Evolutionary conservation across 2,329 filamentous ascomycete genomes (phyloP).

Genomic region (Claviceps pusilla): DNA sequence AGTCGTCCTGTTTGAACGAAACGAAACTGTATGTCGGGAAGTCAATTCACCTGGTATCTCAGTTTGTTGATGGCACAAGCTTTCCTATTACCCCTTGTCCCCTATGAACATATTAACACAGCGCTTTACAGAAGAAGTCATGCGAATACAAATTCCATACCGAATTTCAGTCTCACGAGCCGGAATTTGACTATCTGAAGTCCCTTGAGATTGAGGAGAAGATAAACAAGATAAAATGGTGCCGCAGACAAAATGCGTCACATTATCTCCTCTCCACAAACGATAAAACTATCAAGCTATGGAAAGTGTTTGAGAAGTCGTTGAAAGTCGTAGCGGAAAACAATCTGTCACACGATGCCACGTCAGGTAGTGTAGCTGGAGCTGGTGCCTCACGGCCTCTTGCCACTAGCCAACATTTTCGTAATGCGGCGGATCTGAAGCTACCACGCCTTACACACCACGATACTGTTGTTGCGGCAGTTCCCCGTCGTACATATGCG

Average conservation of each 20-base stretch:
- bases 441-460: conserved; percentile 93
- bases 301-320: conserved; percentile 99
- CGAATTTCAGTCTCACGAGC: conserved; percentile 98
- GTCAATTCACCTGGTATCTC: not conserved
- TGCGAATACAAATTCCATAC: conserved; percentile 99
- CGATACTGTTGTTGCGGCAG: conserved; percentile 92
- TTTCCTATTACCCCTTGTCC: not conserved
- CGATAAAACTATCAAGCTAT: conserved; percentile 99
- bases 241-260: conserved; percentile 90
- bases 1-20: conserved; percentile 78
- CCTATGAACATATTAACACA: not conserved
- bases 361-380: conserved; percentile 55
- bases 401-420: conserved; percentile 56
- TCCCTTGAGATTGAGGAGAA: conserved; percentile 99
- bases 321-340: conserved; percentile 98
- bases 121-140: conserved; percentile 74
- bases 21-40: conserved; percentile 63
- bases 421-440: conserved; percentile 69
- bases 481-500: conserved; percentile 88
- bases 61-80: not conserved
- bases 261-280: conserved; percentile 97
- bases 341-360: conserved; percentile 89
- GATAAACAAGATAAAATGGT: conserved; percentile 99
- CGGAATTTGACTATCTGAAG: conserved; percentile 98
- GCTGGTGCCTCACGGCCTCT: conserved; percentile 63